Evolutionary conservation across 2,329 filamentous ascomycete species (phyloP), one percentile per base, ranked within the genome.

Genomic region (Arthrobotrys entomopaga): DNA sequence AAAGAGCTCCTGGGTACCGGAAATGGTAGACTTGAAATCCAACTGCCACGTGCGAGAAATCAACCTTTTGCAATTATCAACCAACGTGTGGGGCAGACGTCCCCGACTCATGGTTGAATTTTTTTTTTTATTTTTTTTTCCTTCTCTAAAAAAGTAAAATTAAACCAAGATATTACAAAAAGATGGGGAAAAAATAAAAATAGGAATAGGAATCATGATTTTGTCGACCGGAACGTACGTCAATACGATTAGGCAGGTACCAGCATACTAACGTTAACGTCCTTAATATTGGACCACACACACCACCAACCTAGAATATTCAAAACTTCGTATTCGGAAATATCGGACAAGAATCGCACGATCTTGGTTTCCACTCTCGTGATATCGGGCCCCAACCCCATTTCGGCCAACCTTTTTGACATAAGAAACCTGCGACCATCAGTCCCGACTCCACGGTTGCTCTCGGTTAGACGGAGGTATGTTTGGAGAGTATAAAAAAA

Each of bases 401-500:
- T 66, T 73, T 73, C 69, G 69, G 69, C 61, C n/a, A 24, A 40
- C 13, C 29, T 56, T 49, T 66, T 73, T 66, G 59, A 59, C 59
- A 53, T 73, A 53, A 11, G 7, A 40, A 40, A 46, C 43, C 52
- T 64, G 38, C 54, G 59, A 46, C 59, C 49, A 43, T 40, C 52
- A 15, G 61, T 73, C 61, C 69, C 69, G 56, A 73, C 19, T 57
- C 69, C 69, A 66, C 57, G 69, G 69, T 73, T 73, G 69, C 53
- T 66, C 54, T 73, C 69, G 69, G 69, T 73, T 73, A 73, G 69
- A 29, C 49, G 61, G 52, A 70, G 58, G 61, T 34, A 5, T 10
- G 29, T 34, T 10, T 10, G 29, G 29, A 34, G 29, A 34, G 29
- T 34, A 34, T n/a, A n/a, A 58, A 57, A 69, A 70, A 70, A 58